Base-by-base conservation (phyloP, 805 yeast genomes). In the Zygoascus bituminiphila region DNA sequence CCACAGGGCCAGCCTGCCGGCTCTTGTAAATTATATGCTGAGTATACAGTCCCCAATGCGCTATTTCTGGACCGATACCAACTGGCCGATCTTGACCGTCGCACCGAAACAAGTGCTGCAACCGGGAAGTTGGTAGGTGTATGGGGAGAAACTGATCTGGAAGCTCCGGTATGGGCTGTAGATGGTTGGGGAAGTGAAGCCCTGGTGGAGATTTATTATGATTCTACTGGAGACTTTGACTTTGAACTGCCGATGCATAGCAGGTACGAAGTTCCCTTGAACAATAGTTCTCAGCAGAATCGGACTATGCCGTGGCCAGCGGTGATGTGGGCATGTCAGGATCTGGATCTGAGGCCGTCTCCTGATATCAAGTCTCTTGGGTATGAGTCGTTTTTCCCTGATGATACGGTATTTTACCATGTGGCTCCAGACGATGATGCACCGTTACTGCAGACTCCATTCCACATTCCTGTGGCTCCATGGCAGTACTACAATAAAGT, bases 61-160 rank as follows among this genome's bases (percentile, higher is more conserved):
- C 47, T 78, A 19, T 77, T 79, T 55, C 66, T 78, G n/a, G 84
- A 79, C 62, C 67, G 67, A 57, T 78, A 76, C 58, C 81, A 79
- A 58, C 68, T 76, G 21, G 60, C 69, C 26, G 66, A 63, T 21
- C 56, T 63, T n/a, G 61, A 60, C 14, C 49, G 59, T 31, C 50
- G 57, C 5, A 54, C 46, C 23, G 20, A 60, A 2, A 49, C 59
- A 5, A 51, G 52, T 31, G 57, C 58, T 22, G 54, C 57, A 25
- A 57, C 55, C 20, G 57, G 61, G 14, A 56, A 53, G n/a, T 63
- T 76, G 14, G 31, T 73, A 1, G 67, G 65, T 2, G 59, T 72
- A 0, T 75, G 75, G 73, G 83, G 83, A 2, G 78, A 75, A 46
- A 64, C 70, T n/a, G 81, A 79, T 56, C 62, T 79, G 21, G 84